Conservation (phyloP, 2,329 filamentous ascomycete species). For the Ophiostoma populinum region DNA sequence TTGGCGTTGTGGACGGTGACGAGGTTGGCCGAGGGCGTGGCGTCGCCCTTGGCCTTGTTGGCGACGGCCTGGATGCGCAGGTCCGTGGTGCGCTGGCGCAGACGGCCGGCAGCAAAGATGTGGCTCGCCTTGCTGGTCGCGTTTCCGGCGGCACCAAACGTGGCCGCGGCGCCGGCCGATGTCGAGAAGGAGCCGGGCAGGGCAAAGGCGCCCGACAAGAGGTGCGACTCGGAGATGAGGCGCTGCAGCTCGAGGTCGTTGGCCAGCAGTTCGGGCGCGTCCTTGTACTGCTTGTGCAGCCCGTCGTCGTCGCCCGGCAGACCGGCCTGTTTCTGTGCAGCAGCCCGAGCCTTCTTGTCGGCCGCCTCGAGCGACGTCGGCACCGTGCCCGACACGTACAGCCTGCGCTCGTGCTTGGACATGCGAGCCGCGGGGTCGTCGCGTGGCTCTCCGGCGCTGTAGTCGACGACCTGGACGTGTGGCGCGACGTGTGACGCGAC, state of each 20-base stretch:
- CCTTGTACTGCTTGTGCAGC: slow-evolving; percentile 39
- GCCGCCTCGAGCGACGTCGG: slow-evolving; percentile 17
- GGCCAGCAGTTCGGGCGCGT: slow-evolving; percentile 55
- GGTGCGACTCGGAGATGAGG: slow-evolving; percentile 78
- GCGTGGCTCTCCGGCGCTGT: slow-evolving; percentile 24
- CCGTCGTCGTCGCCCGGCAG: slow-evolving; percentile 22
- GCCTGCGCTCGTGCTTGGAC: slow-evolving; percentile 54
- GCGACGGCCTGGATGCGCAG: slow-evolving; percentile 68
- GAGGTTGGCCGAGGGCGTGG: slow-evolving; percentile 33
- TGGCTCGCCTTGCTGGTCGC: slow-evolving; percentile 15
- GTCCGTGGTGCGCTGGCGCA: slow-evolving; percentile 67
- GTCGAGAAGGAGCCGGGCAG: slow-evolving; percentile 20
- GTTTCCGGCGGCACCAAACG: slow-evolving; percentile 17
- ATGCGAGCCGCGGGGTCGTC: slow-evolving; percentile 20
- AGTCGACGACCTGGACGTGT: slow-evolving; percentile 43
- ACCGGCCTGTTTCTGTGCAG: slow-evolving; percentile 11
- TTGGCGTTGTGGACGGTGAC: slow-evolving; percentile 50
- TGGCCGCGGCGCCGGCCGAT: slow-evolving; percentile 20
- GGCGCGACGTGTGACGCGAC: too few species aligned
- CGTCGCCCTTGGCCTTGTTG: slow-evolving; percentile 32
- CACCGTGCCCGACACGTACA: slow-evolving; percentile 49
- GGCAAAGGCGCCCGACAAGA: slow-evolving; percentile 43
- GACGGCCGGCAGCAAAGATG: slow-evolving; percentile 43
- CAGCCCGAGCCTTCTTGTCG: slow-evolving; percentile 7
- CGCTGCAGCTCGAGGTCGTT: slow-evolving; percentile 87